Conservation (phyloP, 768 basidiomycete species). For the Suillus paluster region DNA sequence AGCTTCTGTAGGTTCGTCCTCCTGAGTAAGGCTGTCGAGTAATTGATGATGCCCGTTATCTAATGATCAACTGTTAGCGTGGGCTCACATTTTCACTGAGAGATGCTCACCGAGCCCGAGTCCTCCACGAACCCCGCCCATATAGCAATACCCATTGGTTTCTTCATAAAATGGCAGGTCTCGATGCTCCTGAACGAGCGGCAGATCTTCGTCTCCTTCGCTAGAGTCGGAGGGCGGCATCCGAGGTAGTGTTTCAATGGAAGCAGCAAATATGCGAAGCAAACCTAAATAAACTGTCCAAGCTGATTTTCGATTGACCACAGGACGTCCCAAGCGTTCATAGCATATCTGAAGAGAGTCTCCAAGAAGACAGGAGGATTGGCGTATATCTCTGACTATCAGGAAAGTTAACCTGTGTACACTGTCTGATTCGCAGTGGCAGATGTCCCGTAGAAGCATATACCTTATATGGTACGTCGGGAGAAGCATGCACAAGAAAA, state of each 20-base stretch:
- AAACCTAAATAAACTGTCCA: neutral
- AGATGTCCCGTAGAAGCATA: too few species aligned
- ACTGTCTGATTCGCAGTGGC: too few species aligned
- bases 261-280: neutral
- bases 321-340: neutral
- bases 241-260: neutral
- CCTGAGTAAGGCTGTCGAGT: neutral
- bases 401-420: neutral
- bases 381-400: constrained; percentile 1
- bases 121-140: neutral
- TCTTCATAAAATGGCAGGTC: constrained; percentile 1
- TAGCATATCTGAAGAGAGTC: neutral
- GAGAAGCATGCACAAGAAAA: too few species aligned
- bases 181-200: neutral
- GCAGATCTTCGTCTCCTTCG: neutral
- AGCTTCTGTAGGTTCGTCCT: neutral
- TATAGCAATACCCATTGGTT: neutral
- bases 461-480: too few species aligned
- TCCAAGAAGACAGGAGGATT: neutral
- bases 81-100: too few species aligned
- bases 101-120: neutral
- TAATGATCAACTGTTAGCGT: neutral
- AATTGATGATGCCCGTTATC: neutral
- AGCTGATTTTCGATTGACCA: neutral
- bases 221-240: neutral